phyloP scores from a whole-genome alignment of 306 rosid species.

The Spatholobus suberectus region DNA sequence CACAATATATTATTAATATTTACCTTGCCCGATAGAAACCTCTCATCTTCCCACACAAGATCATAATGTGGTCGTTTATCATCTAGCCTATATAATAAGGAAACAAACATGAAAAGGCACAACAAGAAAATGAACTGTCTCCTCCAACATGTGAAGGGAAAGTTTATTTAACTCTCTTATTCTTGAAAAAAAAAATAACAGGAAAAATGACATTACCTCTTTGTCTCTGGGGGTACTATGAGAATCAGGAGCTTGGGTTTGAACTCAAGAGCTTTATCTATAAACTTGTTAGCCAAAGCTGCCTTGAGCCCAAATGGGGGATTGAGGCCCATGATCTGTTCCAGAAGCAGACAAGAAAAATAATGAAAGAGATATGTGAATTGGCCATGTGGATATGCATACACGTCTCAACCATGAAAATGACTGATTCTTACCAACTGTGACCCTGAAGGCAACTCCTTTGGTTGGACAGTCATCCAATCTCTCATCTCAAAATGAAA shows the following conservation, averaged over 20 bases:
- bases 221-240: slow-evolving; percentile 77
- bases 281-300: slow-evolving; percentile 74
- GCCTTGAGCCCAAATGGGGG: slow-evolving; percentile 93
- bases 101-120: slow-evolving; percentile 37
- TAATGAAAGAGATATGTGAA: neutral
- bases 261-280: slow-evolving; percentile 86
- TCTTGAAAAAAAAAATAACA: neutral
- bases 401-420: slow-evolving; percentile 33
- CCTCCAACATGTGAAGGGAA: slow-evolving; percentile 16
- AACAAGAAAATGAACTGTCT: slow-evolving; percentile 13
- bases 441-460: slow-evolving; percentile 77
- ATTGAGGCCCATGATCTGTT: slow-evolving; percentile 92
- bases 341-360: slow-evolving; percentile 33
- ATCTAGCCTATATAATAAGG: slow-evolving; percentile 61
- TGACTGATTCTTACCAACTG: slow-evolving; percentile 64
- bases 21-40: slow-evolving; percentile 80
- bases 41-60: slow-evolving; percentile 85
- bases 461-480: slow-evolving; percentile 75
- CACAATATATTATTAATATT: neutral
- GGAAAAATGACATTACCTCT: slow-evolving; percentile 55
- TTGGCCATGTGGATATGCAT: slow-evolving; percentile 1
- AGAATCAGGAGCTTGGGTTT: slow-evolving; percentile 83
- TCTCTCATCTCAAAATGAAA: slow-evolving; percentile 89
- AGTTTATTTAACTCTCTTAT: slow-evolving; percentile 7
- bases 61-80: slow-evolving; percentile 61